Conservation (phyloP, 2,329 filamentous ascomycete species). For the Alternaria dauci region DNA sequence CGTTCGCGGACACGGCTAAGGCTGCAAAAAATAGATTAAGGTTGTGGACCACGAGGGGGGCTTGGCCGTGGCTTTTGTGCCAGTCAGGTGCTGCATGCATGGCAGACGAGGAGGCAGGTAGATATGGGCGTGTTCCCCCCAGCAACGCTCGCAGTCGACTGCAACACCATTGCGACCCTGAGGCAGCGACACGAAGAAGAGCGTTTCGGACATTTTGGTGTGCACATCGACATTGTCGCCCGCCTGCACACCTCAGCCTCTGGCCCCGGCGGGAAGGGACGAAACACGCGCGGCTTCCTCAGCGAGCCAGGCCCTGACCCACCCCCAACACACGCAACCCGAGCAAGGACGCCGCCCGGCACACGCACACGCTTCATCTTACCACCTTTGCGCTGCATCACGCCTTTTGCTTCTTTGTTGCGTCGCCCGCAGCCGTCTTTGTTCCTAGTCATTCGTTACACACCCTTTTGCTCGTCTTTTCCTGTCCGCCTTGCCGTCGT, state of each 20-base stretch:
- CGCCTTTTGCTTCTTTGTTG: constrained; percentile 9
- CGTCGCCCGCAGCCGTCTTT: constrained; percentile 8
- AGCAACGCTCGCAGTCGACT: constrained; percentile 4
- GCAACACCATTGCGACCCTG: constrained; percentile 14
- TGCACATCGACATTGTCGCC: constrained; percentile 12
- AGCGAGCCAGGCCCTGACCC: constrained; percentile 20
- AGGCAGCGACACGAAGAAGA: constrained; percentile 2
- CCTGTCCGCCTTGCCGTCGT: background rate
- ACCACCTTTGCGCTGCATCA: constrained; percentile 11
- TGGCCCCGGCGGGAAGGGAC: constrained; percentile 26
- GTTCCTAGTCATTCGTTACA: constrained; percentile 25
- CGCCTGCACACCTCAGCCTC: constrained; percentile 24
- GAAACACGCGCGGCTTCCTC: constrained; percentile 29
- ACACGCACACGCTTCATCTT: constrained; percentile 15
- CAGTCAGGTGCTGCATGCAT: constrained; percentile 13
- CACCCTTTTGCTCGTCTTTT: background rate
- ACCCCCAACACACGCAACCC: constrained; percentile 26
- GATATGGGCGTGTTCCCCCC: constrained; percentile 3
- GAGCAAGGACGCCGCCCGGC: constrained; percentile 4
- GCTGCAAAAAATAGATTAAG: constrained; percentile 32
- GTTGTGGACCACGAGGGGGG: constrained; percentile 17
- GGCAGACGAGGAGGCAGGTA: background rate
- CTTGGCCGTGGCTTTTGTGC: constrained; percentile 8
- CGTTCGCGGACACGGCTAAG: constrained; percentile 14
- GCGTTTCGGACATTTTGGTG: constrained; percentile 18